Conservation (phyloP, 2,329 filamentous ascomycete species). For the Capronia coronata region DNA sequence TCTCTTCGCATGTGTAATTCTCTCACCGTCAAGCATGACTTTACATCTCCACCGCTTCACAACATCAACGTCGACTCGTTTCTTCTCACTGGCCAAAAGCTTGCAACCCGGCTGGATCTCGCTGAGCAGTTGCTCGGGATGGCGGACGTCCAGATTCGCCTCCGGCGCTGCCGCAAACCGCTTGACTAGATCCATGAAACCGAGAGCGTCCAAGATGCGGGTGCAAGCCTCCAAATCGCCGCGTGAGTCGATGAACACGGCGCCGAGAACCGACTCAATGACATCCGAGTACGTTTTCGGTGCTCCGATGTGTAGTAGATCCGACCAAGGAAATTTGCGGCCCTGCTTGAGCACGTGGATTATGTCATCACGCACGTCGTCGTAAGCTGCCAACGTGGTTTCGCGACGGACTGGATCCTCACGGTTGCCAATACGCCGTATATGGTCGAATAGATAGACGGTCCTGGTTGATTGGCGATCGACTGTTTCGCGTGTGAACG, state of each 20-base stretch:
- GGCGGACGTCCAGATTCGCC: constrained; percentile 9
- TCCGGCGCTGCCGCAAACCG: constrained; percentile 21
- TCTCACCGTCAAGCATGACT: constrained; percentile 12
- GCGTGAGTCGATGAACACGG: constrained; percentile 71
- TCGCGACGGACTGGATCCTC: constrained; percentile 4
- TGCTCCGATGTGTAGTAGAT: constrained; percentile 58
- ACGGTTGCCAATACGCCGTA: constrained; percentile 11
- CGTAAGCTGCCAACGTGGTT: constrained; percentile 34
- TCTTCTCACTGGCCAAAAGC: constrained; percentile 2
- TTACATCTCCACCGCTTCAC: constrained; percentile 16
- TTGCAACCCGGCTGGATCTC: not conserved
- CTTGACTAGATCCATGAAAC: constrained; percentile 42
- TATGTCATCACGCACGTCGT: constrained; percentile 46
- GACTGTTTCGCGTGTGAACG: constrained; percentile 29
- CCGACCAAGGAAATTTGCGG: constrained; percentile 66
- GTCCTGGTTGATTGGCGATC: constrained; percentile 28
- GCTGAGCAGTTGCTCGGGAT: constrained; percentile 10
- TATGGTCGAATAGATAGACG: constrained; percentile 19
- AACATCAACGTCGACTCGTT: not conserved
- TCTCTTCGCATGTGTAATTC: constrained; percentile 8
- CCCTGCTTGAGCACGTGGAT: constrained; percentile 45
- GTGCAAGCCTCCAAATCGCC: constrained; percentile 57
- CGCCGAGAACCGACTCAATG: constrained; percentile 72
- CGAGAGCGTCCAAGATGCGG: constrained; percentile 55
- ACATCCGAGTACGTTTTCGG: constrained; percentile 80